Conservation (phyloP, 2,329 filamentous ascomycete genomes). For the Calonectria pseudoturangicola region DNA sequence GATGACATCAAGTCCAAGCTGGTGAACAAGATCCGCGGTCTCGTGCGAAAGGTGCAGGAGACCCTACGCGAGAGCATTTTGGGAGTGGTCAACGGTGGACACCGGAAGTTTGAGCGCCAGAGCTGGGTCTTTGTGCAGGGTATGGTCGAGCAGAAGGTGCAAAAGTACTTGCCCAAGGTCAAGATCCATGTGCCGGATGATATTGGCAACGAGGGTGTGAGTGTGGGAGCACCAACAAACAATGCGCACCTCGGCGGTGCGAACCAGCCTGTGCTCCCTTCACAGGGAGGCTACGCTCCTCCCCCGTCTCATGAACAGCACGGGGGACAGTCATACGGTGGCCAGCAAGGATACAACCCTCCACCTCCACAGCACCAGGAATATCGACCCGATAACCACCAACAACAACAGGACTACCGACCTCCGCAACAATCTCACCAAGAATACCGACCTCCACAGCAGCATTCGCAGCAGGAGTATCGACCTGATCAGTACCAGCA, state of each 20-base stretch:
- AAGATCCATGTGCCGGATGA: constrained; percentile 67
- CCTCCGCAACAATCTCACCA: constrained; percentile 16
- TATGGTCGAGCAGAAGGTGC: constrained; percentile 67
- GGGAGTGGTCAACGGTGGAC: constrained; percentile 66
- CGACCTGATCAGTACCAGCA: constrained; percentile 39
- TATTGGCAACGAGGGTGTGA: constrained; percentile 68
- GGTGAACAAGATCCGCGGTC: constrained; percentile 64
- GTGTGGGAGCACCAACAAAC: constrained; percentile 61
- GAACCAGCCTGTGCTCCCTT: constrained; percentile 51
- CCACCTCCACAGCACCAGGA: constrained; percentile 47
- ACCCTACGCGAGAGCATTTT: constrained; percentile 66
- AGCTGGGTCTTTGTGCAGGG: constrained; percentile 68
- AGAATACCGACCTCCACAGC: constrained; percentile 9
- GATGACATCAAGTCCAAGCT: constrained; percentile 67
- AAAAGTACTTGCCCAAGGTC: constrained; percentile 67
- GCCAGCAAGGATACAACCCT: constrained; percentile 54
- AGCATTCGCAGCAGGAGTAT: constrained; percentile 44
- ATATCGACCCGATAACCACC: constrained; percentile 38
- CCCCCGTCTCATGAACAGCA: constrained; percentile 40
- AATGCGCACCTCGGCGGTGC: constrained; percentile 58
- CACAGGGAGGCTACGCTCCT: constrained; percentile 44
- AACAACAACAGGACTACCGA: constrained; percentile 35
- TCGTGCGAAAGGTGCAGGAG: constrained; percentile 67
- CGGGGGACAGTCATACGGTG: constrained; percentile 8
- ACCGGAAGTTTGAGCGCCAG: constrained; percentile 67